Conservation (phyloP, 2,329 filamentous ascomycete species). For the Cordyceps pruinosa region DNA sequence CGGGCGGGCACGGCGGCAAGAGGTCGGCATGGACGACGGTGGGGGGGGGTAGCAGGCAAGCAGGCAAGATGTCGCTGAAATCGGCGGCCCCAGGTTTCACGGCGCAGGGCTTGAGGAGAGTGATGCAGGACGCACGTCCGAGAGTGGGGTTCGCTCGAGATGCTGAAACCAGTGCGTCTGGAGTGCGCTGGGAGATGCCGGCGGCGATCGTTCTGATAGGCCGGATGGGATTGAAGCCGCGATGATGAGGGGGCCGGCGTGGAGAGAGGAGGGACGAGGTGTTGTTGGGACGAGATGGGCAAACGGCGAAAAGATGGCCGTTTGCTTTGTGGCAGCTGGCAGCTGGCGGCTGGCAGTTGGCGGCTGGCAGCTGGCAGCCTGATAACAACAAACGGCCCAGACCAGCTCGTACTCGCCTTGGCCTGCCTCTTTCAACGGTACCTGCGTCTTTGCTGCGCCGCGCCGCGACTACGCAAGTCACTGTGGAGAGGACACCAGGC, state of each 20-base stretch:
- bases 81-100: slow-evolving; percentile 9
- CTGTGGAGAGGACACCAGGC: neutral
- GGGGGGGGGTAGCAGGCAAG: no score
- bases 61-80: slow-evolving; percentile 1
- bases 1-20: neutral
- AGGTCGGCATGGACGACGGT: neutral
- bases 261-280: neutral
- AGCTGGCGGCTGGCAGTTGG: neutral
- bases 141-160: neutral
- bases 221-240: neutral
- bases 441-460: neutral
- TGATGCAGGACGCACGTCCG: slow-evolving; percentile 11
- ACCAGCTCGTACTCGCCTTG: no score
- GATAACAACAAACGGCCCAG: no score
- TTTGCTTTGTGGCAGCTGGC: neutral
- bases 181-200: neutral
- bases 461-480: neutral
- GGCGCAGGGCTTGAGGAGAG: slow-evolving; percentile 1
- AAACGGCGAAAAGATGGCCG: neutral
- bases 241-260: neutral
- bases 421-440: no score
- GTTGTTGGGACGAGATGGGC: neutral
- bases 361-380: slow-evolving; percentile 5
- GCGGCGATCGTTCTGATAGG: neutral
- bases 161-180: slow-evolving; percentile 4